A percentile compares a stretch with the other conserved stretches of the same genome.
These are phyloP conservation scores for Colletotrichum sidae DNA, from an alignment of 2,329 filamentous ascomycete species.

Conservation along the genomic window DNA sequence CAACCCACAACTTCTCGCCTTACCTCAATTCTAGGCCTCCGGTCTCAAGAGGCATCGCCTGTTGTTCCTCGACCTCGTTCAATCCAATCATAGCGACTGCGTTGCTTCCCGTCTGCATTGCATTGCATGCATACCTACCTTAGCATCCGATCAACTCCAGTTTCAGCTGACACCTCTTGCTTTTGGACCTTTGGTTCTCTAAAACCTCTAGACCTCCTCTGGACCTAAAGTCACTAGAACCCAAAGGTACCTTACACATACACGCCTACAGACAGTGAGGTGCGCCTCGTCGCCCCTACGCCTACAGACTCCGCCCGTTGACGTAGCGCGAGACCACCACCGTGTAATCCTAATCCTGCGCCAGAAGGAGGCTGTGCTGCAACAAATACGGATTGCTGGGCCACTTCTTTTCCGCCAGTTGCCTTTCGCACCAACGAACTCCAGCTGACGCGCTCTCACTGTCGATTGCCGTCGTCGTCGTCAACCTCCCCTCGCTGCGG, in stretches of 20 bases:
- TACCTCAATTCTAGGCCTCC: constrained; percentile 23
- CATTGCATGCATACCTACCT: constrained; percentile 8
- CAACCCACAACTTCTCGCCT: constrained; percentile 28
- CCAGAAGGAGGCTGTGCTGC: constrained; percentile 45
- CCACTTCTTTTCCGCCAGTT: constrained; percentile 33
- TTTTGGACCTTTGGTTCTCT: too few species aligned
- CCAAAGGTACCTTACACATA: too few species aligned
- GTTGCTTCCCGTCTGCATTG: constrained; percentile 34
- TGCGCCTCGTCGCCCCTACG: background rate
- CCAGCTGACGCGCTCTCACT: constrained; percentile 25
- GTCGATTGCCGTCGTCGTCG: constrained; percentile 11
- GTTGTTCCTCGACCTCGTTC: constrained; percentile 17
- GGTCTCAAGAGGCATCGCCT: constrained; percentile 12
- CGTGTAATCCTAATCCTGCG: constrained; percentile 39
- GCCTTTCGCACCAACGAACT: constrained; percentile 14
- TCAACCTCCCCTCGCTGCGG: constrained; percentile 17
- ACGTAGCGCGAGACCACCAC: constrained; percentile 33
- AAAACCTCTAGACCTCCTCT: too few species aligned
- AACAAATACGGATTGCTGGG: constrained; percentile 39
- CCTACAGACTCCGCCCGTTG: constrained; percentile 29
- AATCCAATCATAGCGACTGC: constrained; percentile 36
- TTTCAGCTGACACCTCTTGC: too few species aligned
- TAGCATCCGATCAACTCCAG: background rate
- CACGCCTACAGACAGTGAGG: too few species aligned
- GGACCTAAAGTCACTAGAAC: too few species aligned